phyloP scores from a whole-genome alignment of 768 basidiomycete species.

The Kwoniella bestiolae region DNA sequence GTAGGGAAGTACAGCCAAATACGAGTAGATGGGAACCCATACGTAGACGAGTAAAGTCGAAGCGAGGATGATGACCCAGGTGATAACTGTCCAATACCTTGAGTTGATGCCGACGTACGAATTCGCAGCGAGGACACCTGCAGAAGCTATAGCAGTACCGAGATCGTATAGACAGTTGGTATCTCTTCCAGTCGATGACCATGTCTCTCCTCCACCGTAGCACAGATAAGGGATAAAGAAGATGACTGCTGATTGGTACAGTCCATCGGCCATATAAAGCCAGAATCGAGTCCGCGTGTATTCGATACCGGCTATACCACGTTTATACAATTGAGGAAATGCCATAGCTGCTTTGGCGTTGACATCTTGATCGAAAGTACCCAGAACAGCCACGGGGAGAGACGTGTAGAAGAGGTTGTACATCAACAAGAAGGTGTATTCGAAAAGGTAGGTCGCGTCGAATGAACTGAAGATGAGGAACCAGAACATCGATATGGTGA shows the following conservation, averaged over 20 bases:
- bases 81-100: slow-evolving; percentile 70
- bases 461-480: slow-evolving; percentile 91
- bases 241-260: slow-evolving; percentile 87
- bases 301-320: slow-evolving; percentile 89
- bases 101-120: slow-evolving; percentile 87
- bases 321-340: slow-evolving; percentile 92
- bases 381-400: slow-evolving; percentile 85
- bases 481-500: slow-evolving; percentile 75
- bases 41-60: slow-evolving; percentile 65
- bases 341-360: slow-evolving; percentile 86
- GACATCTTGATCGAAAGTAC: slow-evolving; percentile 95
- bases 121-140: slow-evolving; percentile 87
- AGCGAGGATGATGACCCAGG: slow-evolving; percentile 39
- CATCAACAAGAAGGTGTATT: slow-evolving; percentile 89
- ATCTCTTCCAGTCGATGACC: slow-evolving; percentile 69
- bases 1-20: slow-evolving; percentile 74
- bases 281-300: slow-evolving; percentile 92
- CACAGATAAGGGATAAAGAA: slow-evolving; percentile 79
- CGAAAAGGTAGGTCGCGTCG: slow-evolving; percentile 91
- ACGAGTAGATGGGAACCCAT: slow-evolving; percentile 90
- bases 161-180: slow-evolving; percentile 83
- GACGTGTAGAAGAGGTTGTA: slow-evolving; percentile 94
- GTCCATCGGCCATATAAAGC: slow-evolving; percentile 90
- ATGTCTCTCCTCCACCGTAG: slow-evolving; percentile 67
- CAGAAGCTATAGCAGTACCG: slow-evolving; percentile 86